Conservation (phyloP, 768 basidiomycete species). For the Trametes sanguinea region DNA sequence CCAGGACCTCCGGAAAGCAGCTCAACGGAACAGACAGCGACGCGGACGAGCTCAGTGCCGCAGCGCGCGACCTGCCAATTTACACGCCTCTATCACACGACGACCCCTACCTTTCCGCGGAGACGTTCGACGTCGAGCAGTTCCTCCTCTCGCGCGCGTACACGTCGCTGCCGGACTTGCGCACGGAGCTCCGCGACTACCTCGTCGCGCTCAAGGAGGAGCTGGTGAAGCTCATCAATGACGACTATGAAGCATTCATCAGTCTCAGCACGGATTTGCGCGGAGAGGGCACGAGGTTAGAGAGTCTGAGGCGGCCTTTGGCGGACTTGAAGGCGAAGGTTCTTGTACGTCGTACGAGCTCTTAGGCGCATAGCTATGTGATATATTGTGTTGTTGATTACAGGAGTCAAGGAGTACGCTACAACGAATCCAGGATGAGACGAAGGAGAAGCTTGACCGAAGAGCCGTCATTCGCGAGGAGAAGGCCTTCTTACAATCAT, state of each 20-base stretch:
- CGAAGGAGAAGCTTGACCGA: slow-evolving; percentile 76
- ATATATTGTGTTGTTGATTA: background rate
- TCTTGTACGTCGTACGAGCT: slow-evolving; percentile 48
- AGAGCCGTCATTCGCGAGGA: slow-evolving; percentile 81
- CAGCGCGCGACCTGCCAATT: slow-evolving; percentile 54
- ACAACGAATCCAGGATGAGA: slow-evolving; percentile 65
- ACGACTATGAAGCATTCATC: slow-evolving; percentile 98
- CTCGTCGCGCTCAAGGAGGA: slow-evolving; percentile 85
- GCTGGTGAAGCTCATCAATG: slow-evolving; percentile 92
- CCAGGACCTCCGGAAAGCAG: background rate
- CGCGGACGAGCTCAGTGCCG: slow-evolving; percentile 16
- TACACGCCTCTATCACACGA: slow-evolving; percentile 77
- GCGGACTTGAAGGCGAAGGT: slow-evolving; percentile 63
- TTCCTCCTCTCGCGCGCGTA: slow-evolving; percentile 88
- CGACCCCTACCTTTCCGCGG: slow-evolving; percentile 69
- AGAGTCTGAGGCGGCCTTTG: slow-evolving; percentile 69
- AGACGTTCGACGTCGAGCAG: slow-evolving; percentile 76
- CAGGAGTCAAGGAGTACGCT: slow-evolving; percentile 68
- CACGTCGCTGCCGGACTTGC: slow-evolving; percentile 84
- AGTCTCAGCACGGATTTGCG: slow-evolving; percentile 90
- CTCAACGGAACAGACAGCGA: background rate
- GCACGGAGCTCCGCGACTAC: slow-evolving; percentile 86
- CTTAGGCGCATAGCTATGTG: background rate
- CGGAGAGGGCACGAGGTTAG: slow-evolving; percentile 77
- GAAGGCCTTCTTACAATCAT: slow-evolving; percentile 83